Conservation (phyloP, 1,284 basidiomycete species). For the Thecaphora thlaspeos region DNA sequence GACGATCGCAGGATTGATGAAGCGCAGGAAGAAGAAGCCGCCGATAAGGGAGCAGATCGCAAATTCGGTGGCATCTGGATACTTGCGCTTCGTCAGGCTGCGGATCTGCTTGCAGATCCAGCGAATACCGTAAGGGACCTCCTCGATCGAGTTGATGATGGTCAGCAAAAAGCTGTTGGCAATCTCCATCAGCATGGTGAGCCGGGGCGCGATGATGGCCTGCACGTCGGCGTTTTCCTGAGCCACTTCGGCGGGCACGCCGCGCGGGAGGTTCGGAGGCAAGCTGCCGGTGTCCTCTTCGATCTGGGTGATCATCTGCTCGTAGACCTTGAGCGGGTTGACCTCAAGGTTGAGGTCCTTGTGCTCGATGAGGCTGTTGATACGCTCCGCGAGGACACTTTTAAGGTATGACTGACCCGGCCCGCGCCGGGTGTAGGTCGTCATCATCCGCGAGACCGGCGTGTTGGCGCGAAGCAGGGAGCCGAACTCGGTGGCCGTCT, state of each 20-base stretch:
- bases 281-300: conserved; percentile 91
- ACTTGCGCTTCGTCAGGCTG: conserved; percentile 94
- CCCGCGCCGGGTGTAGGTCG: conserved; percentile 94
- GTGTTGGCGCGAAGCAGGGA: conserved; percentile 96
- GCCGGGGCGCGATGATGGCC: conserved; percentile 89
- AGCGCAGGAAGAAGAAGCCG: conserved; percentile 98
- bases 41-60: conserved; percentile 98
- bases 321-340: conserved; percentile 85
- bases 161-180: conserved; percentile 94
- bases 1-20: conserved; percentile 99
- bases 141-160: conserved; percentile 97
- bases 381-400: conserved; percentile 90
- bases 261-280: conserved; percentile 83
- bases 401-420: conserved; percentile 98
- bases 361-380: conserved; percentile 97
- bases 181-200: conserved; percentile 98
- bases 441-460: conserved; percentile 99
- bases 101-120: conserved; percentile 99
- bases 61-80: conserved; percentile 94
- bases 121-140: conserved; percentile 95
- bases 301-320: conserved; percentile 70
- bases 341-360: conserved; percentile 98
- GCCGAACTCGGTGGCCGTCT: conserved; percentile 95
- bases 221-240: conserved; percentile 90
- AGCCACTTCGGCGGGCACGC: conserved; percentile 89